These are phyloP conservation scores for Lodderomyces oxycetoniae DNA, from an alignment of 1,139 yeast genomes.

Conservation along the genomic window DNA sequence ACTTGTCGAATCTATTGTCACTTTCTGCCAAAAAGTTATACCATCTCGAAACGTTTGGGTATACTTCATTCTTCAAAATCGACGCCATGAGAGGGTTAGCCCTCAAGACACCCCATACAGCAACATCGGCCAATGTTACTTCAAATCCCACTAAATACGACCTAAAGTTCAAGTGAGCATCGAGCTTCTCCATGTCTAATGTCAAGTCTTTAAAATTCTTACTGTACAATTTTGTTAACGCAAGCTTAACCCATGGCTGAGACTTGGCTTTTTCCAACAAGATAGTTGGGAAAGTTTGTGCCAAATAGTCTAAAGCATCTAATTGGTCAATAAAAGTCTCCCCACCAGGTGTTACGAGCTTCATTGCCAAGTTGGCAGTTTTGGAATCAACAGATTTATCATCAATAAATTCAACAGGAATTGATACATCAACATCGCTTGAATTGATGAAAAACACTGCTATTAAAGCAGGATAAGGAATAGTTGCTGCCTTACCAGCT, in stretches of 20 bases:
- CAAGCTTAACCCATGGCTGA: slow-evolving; percentile 64
- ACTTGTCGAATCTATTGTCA: slow-evolving; percentile 65
- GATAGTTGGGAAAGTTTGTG: slow-evolving; percentile 41
- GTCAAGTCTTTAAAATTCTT: slow-evolving; percentile 86
- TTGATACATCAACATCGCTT: slow-evolving; percentile 38
- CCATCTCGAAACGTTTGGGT: slow-evolving; percentile 90
- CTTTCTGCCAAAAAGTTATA: slow-evolving; percentile 72
- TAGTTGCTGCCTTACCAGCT: slow-evolving; percentile 81
- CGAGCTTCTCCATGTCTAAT: slow-evolving; percentile 67
- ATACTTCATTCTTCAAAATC: slow-evolving; percentile 76
- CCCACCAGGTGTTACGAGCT: slow-evolving; percentile 43
- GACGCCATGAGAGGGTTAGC: slow-evolving; percentile 92
- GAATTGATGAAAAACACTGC: slow-evolving; percentile 73
- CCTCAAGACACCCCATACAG: slow-evolving; percentile 91
- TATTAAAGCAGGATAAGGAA: slow-evolving; percentile 75
- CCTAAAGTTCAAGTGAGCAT: slow-evolving; percentile 79
- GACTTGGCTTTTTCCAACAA: slow-evolving; percentile 30
- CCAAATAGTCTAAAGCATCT: slow-evolving; percentile 42
- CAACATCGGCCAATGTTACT: slow-evolving; percentile 72
- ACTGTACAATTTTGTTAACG: slow-evolving; percentile 63
- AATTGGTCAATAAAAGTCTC: slow-evolving; percentile 41
- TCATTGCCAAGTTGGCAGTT: slow-evolving; percentile 39
- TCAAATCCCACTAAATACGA: slow-evolving; percentile 68
- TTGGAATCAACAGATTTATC: slow-evolving; percentile 46
- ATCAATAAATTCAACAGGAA: slow-evolving; percentile 63